Conservation (phyloP, 495 filamentous ascomycete species). For the Venustampulla echinocandica region DNA sequence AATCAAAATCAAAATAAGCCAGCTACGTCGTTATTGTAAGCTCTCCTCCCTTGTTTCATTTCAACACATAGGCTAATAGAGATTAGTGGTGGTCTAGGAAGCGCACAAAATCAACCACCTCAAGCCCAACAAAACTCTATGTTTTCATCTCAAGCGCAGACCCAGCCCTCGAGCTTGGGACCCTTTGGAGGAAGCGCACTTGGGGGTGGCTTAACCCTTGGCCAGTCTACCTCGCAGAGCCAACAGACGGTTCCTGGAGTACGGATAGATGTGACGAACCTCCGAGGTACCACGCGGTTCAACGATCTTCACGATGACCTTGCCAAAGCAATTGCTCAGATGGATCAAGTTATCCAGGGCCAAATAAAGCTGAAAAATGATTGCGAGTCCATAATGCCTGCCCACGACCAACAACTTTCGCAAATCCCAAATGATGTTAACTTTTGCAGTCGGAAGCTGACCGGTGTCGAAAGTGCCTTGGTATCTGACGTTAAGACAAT, state of each 20-base stretch:
- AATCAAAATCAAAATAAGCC: slow-evolving; percentile 26
- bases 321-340: slow-evolving; percentile 61
- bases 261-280: slow-evolving; percentile 63
- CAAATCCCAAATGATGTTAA: slow-evolving; percentile 66
- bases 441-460: slow-evolving; percentile 62
- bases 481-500: slow-evolving; percentile 67
- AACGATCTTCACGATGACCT: slow-evolving; percentile 76
- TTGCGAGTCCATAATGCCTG: slow-evolving; percentile 52
- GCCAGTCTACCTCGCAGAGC: slow-evolving; percentile 31
- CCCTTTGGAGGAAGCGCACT: slow-evolving; percentile 5
- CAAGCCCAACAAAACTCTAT: slow-evolving; percentile 34
- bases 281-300: slow-evolving; percentile 81
- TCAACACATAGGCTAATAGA: slow-evolving; percentile 5
- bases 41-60: background rate
- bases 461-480: slow-evolving; percentile 62
- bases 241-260: slow-evolving; percentile 55
- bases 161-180: background rate
- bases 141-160: slow-evolving; percentile 22
- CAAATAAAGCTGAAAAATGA: slow-evolving; percentile 54
- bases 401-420: slow-evolving; percentile 53
- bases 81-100: slow-evolving; percentile 16
- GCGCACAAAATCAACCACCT: slow-evolving; percentile 38
- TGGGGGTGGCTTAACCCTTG: slow-evolving; percentile 33
- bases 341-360: slow-evolving; percentile 64
- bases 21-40: slow-evolving; percentile 21